Evolutionary conservation across 345 rosid genomes (phyloP).

Genomic region (Ailanthus altissimus): DNA sequence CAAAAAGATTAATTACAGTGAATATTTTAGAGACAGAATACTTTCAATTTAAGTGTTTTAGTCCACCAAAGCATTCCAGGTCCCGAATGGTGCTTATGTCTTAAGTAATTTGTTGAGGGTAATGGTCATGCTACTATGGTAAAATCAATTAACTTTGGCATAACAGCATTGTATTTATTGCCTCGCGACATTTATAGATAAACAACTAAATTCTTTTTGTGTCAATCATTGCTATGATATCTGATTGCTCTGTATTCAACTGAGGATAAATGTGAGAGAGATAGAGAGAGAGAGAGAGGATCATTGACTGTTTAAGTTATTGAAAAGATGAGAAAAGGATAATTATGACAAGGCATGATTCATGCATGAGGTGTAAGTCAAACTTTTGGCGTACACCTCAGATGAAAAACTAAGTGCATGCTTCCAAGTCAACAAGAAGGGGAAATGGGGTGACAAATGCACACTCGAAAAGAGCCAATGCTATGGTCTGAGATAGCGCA

Average conservation of each 20-base stretch:
- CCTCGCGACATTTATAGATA: slow-evolving; percentile 5
- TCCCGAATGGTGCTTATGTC: neutral
- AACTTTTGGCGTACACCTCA: neutral
- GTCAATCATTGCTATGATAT: neutral
- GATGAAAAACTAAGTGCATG: neutral
- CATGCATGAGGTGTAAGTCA: neutral
- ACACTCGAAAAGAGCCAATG: neutral
- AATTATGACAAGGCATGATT: neutral
- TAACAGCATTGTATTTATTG: neutral
- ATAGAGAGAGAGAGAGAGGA: neutral
- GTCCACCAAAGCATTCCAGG: slow-evolving; percentile 9
- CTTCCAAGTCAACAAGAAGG: neutral
- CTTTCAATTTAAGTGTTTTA: neutral
- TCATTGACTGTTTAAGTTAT: neutral
- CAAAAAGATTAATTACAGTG: neutral
- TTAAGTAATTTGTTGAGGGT: slow-evolving; percentile 1
- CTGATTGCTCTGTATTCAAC: neutral
- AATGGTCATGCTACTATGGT: slow-evolving; percentile 4
- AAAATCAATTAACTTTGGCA: slow-evolving; percentile 12
- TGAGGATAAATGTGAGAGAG: too few relatives aligned
- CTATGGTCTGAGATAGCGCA: neutral
- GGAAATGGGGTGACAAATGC: neutral
- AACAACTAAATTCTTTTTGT: neutral
- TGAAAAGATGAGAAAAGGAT: neutral
- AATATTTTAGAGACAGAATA: slow-evolving; percentile 6